Conservation (phyloP, 306 rosid genomes). For the Cercis canadensis region DNA sequence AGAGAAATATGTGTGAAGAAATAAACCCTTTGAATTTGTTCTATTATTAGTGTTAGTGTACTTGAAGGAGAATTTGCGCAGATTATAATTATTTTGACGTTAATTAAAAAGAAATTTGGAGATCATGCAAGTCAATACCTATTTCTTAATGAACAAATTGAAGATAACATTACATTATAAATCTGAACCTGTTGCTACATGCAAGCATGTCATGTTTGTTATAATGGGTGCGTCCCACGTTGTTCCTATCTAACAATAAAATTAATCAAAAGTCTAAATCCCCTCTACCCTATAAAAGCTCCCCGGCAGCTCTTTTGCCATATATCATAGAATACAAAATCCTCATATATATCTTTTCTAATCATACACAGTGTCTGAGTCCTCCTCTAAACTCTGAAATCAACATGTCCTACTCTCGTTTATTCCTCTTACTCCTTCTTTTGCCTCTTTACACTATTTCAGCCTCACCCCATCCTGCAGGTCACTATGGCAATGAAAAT, state of each 20-base stretch:
- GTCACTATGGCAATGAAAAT: too few species aligned
- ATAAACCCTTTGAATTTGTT: background rate
- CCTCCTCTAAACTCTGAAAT: background rate
- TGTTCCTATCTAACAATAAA: slow-evolving; percentile 22
- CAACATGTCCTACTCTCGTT: slow-evolving; percentile 34
- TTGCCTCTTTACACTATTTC: slow-evolving; percentile 41
- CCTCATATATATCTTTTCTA: background rate
- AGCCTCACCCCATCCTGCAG: slow-evolving; percentile 31
- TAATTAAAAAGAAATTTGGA: too few species aligned
- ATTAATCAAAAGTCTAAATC: slow-evolving; percentile 34
- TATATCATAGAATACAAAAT: slow-evolving; percentile 8
- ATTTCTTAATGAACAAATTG: background rate
- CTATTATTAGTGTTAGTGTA: background rate
- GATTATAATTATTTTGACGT: background rate
- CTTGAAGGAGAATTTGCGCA: background rate
- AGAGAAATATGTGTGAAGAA: background rate
- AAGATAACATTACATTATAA: background rate
- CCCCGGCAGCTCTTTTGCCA: background rate
- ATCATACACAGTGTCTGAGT: background rate
- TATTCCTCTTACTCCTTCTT: slow-evolving; percentile 39
- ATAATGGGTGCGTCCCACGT: slow-evolving; percentile 48
- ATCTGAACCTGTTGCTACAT: slow-evolving; percentile 22
- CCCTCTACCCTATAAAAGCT: background rate
- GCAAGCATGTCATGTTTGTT: slow-evolving; percentile 43
- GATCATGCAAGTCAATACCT: too few species aligned